These are phyloP conservation scores for Populus deltoides DNA, from an alignment of 345 rosid species.

Conservation along the genomic window DNA sequence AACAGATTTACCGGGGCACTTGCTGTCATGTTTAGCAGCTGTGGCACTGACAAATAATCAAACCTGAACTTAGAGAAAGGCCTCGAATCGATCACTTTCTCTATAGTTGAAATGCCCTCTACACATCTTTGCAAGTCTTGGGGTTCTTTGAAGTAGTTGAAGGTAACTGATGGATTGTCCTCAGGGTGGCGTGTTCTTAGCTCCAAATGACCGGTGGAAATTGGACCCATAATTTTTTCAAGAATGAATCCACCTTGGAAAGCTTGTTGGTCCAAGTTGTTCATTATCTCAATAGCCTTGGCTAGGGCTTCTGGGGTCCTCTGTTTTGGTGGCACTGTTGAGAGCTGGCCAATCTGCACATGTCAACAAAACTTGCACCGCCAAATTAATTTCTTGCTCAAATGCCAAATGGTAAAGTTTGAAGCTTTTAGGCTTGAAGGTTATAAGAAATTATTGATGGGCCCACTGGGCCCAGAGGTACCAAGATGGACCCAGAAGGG, in stretches of 20 bases:
- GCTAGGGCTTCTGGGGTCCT: constrained; percentile 39
- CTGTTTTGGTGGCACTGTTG: constrained; percentile 39
- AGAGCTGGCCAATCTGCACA: constrained; percentile 36
- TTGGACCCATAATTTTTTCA: constrained; percentile 25
- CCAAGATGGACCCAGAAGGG: not conserved
- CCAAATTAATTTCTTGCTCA: not conserved
- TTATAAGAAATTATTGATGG: no score
- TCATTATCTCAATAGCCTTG: constrained; percentile 24
- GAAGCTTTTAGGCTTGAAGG: not conserved
- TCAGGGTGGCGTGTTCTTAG: constrained; percentile 11
- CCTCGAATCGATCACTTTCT: constrained; percentile 14
- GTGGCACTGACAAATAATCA: not conserved
- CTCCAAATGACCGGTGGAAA: constrained; percentile 25
- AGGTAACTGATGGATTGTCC: constrained; percentile 27
- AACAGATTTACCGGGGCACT: constrained; percentile 19
- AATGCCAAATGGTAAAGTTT: not conserved
- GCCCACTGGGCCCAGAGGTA: not conserved
- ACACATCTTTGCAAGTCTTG: constrained; percentile 23
- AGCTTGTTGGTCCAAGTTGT: constrained; percentile 16
- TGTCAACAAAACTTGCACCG: not conserved
- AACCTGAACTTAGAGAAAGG: constrained; percentile 21
- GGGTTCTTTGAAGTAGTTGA: constrained; percentile 29
- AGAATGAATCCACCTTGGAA: constrained; percentile 29
- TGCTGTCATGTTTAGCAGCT: constrained; percentile 26
- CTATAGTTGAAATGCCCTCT: constrained; percentile 18